phyloP scores from a whole-genome alignment of 768 basidiomycete genomes.

The Cyclocybe aegerita region DNA sequence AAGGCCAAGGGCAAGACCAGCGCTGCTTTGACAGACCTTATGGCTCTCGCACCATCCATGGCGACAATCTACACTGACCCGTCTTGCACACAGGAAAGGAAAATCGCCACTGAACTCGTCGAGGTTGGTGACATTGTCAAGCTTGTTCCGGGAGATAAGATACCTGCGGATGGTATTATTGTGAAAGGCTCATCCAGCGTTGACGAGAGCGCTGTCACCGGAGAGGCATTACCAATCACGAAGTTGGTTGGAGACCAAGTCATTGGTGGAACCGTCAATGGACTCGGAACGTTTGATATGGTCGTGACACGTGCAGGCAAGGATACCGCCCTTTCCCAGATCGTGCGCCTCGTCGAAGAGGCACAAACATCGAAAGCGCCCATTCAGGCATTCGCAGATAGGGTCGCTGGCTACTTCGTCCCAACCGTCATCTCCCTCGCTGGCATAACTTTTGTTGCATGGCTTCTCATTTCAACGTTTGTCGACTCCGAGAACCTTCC shows the following conservation, averaged over 20 bases:
- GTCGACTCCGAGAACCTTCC: constrained; percentile 65
- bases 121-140: constrained; percentile 94
- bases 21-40: constrained; percentile 93
- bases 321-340: constrained; percentile 94
- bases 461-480: constrained; percentile 74
- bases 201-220: constrained; percentile 96
- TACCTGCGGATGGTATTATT: constrained; percentile 94
- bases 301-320: constrained; percentile 92
- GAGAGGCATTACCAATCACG: constrained; percentile 85
- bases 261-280: constrained; percentile 97
- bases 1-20: constrained; percentile 96
- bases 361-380: constrained; percentile 98
- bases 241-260: constrained; percentile 85
- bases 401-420: constrained; percentile 93
- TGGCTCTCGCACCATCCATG: constrained; percentile 93
- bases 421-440: constrained; percentile 87
- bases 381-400: constrained; percentile 96
- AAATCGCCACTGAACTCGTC: constrained; percentile 90
- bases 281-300: constrained; percentile 97
- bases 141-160: constrained; percentile 93
- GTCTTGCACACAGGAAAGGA: constrained; percentile 80
- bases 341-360: constrained; percentile 95
- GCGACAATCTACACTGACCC: constrained; percentile 94
- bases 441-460: constrained; percentile 74
- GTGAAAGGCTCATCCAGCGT: constrained; percentile 82